A percentile compares a stretch with the other conserved stretches of the same genome.
These are phyloP conservation scores for Metschnikowia matae DNA, from an alignment of 805 yeast genomes.

Conservation along the genomic window DNA sequence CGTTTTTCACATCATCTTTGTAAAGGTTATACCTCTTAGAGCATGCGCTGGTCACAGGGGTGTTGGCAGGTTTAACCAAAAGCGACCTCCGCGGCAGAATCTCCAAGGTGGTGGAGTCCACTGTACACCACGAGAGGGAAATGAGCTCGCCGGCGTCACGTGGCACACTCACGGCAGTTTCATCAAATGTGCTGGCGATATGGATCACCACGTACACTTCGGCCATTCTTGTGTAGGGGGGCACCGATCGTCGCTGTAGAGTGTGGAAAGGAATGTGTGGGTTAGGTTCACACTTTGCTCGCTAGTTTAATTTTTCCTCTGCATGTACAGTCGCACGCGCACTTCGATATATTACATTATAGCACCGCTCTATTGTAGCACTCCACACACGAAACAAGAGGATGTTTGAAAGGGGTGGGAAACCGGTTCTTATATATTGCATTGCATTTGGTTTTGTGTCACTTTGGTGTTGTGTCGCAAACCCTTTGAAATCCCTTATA, in stretches of 20 bases:
- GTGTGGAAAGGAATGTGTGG: slow-evolving; percentile 1
- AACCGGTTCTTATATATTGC: no score
- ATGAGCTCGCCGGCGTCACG: slow-evolving; percentile 67
- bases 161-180: slow-evolving; percentile 51
- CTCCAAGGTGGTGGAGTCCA: slow-evolving; percentile 51
- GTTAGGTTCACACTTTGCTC: neutral
- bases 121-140: slow-evolving; percentile 62
- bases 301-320: slow-evolving; percentile 3
- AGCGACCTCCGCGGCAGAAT: slow-evolving; percentile 41
- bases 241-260: neutral
- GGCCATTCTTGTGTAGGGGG: slow-evolving; percentile 29
- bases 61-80: slow-evolving; percentile 56
- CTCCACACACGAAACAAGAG: neutral
- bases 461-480: no score
- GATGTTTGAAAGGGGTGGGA: no score
- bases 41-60: slow-evolving; percentile 61
- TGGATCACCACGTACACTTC: slow-evolving; percentile 60
- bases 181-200: slow-evolving; percentile 65
- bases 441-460: no score
- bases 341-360: neutral
- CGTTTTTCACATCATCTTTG: slow-evolving; percentile 58
- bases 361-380: neutral
- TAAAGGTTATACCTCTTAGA: slow-evolving; percentile 49
- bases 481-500: no score
- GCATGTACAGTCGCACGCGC: slow-evolving; percentile 4